Percentiles rank a stretch among this genome's conserved stretches.
phyloP scores from a whole-genome alignment of 345 rosid species.

The Streptanthus diversifolius region DNA sequence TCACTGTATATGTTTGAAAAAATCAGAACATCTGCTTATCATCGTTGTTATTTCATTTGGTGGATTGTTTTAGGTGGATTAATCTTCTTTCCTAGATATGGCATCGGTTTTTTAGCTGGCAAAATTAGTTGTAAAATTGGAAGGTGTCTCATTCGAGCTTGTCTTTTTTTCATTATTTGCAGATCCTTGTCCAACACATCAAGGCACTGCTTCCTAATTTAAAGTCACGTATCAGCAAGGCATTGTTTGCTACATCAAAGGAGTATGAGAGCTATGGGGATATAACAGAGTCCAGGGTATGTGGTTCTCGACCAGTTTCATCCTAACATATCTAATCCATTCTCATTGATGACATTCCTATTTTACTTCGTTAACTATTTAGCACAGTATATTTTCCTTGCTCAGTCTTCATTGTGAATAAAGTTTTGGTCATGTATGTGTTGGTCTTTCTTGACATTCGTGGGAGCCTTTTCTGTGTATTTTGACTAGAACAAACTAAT shows the following conservation, averaged over 20 bases:
- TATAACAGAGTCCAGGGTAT: slow-evolving; percentile 83
- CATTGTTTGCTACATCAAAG: slow-evolving; percentile 74
- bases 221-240: slow-evolving; percentile 69
- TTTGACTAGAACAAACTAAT: background rate
- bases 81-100: background rate
- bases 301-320: slow-evolving; percentile 4
- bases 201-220: slow-evolving; percentile 74
- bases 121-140: background rate
- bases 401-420: background rate
- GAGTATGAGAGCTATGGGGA: slow-evolving; percentile 94
- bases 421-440: background rate
- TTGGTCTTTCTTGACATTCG: background rate
- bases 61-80: background rate
- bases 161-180: slow-evolving; percentile 19
- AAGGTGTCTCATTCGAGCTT: background rate
- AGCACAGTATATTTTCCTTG: background rate
- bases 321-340: background rate
- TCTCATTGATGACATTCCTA: background rate
- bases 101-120: background rate
- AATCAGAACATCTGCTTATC: background rate
- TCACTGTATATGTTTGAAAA: background rate
- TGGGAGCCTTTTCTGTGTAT: background rate
- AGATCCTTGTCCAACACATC: slow-evolving; percentile 91
- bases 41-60: background rate
- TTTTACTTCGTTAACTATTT: background rate